Evolutionary conservation across 2,329 filamentous ascomycete species (phyloP).

Genomic region (Aspergillus ochraceoroseus): DNA sequence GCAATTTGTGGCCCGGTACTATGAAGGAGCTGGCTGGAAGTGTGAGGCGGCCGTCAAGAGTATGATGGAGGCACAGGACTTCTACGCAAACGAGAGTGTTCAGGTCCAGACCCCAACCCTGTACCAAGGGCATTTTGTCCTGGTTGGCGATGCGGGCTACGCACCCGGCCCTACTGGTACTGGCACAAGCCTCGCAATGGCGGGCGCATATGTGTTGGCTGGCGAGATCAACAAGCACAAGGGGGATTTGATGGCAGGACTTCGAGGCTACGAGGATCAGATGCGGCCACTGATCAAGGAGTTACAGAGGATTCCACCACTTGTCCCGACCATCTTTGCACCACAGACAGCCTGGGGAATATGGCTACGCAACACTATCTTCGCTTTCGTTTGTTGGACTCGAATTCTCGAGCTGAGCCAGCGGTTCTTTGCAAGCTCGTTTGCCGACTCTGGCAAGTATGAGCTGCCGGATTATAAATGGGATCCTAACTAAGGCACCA

Average conservation of each 20-base stretch:
- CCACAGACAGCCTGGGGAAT: conserved; percentile 2
- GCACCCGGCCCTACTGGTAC: conserved; percentile 31
- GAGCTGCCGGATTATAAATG: background rate
- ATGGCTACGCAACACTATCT: background rate
- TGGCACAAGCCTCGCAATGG: conserved; percentile 33
- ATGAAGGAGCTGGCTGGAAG: background rate
- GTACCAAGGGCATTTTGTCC: conserved; percentile 44
- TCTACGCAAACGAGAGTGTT: conserved; percentile 48
- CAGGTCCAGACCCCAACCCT: conserved; percentile 46
- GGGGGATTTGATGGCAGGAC: background rate
- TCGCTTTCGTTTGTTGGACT: conserved; percentile 1
- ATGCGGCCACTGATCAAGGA: conserved; percentile 1
- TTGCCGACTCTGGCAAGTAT: background rate
- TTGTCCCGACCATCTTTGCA: background rate
- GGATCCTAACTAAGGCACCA: background rate
- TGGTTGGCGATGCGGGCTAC: conserved; percentile 42
- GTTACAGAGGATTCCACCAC: background rate
- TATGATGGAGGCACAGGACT: conserved; percentile 42
- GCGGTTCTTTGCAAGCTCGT: background rate
- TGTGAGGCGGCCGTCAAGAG: conserved; percentile 40
- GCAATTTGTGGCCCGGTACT: background rate
- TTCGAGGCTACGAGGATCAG: background rate
- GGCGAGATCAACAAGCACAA: conserved; percentile 41
- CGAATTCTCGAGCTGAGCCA: background rate
- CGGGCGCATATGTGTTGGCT: conserved; percentile 52